phyloP scores from a whole-genome alignment of 1,284 basidiomycete species.

The Sutorius eximius region DNA sequence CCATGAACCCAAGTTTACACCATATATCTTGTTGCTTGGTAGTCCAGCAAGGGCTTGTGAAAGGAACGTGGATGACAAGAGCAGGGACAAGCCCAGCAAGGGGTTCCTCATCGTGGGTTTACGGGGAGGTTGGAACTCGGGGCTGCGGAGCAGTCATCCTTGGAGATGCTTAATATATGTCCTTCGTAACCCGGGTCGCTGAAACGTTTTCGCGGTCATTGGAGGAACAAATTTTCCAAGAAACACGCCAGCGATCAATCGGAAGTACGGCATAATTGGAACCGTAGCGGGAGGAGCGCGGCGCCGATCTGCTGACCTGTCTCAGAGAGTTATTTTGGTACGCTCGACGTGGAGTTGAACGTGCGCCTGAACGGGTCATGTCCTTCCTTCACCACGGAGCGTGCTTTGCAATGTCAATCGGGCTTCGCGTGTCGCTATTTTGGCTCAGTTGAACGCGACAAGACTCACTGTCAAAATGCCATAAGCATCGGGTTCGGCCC shows the following conservation, averaged over 20 bases:
- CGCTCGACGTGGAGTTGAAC: background rate
- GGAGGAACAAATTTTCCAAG: background rate
- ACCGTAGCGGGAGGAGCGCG: background rate
- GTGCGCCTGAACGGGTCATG: background rate
- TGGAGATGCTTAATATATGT: constrained; percentile 11
- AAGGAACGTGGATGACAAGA: constrained; percentile 19
- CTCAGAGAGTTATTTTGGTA: background rate
- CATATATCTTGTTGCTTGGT: constrained; percentile 45
- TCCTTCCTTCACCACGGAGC: background rate
- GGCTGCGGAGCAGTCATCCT: background rate
- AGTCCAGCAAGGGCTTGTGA: constrained; percentile 15
- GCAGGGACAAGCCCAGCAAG: constrained; percentile 16
- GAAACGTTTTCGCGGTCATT: background rate
- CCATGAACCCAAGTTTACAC: constrained; percentile 54
- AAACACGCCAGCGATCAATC: background rate
- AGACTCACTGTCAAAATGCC: background rate
- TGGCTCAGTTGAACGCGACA: background rate
- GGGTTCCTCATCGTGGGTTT: constrained; percentile 22
- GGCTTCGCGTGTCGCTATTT: background rate
- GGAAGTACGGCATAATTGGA: background rate
- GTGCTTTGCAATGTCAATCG: background rate
- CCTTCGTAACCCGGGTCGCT: background rate
- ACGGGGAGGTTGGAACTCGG: background rate
- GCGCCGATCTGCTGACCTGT: background rate
- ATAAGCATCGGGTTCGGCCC: background rate